Evolutionary conservation across 176 grass and related monocot species (phyloP).

Genomic region (Raddia distichophylla): DNA sequence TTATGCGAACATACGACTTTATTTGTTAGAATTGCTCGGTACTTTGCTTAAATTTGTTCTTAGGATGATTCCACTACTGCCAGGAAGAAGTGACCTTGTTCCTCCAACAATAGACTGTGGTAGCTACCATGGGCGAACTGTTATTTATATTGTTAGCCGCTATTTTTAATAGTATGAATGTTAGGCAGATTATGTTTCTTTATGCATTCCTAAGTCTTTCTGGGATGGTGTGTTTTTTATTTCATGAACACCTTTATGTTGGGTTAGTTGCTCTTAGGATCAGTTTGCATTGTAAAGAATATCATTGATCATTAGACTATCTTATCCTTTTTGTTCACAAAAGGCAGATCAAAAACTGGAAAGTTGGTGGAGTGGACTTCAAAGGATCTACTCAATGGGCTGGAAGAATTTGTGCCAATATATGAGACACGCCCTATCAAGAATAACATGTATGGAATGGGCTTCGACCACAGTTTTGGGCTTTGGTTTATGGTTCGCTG

Average conservation of each 20-base stretch:
- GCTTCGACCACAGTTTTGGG: conserved; percentile 93
- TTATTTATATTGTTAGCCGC: conserved; percentile 14
- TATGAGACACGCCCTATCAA: conserved; percentile 86
- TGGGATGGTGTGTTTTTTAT: not conserved
- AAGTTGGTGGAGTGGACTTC: conserved; percentile 71
- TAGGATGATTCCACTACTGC: not conserved
- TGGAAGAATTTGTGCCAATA: conserved; percentile 90
- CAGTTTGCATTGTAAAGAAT: not conserved
- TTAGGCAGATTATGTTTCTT: not conserved
- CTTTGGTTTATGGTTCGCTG: conserved; percentile 94
- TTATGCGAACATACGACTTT: not conserved
- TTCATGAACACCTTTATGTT: not conserved
- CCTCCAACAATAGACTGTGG: not conserved
- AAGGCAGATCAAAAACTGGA: conserved; percentile 91
- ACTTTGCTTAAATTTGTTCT: not conserved
- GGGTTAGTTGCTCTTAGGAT: not conserved
- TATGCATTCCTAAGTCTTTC: conserved; percentile 8
- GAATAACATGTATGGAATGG: conserved; percentile 93
- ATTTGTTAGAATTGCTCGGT: not conserved
- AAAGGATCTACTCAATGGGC: conserved; percentile 64
- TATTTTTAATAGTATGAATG: not conserved
- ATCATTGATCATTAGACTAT: conserved; percentile 22
- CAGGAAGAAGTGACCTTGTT: not conserved
- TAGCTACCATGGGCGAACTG: not conserved
- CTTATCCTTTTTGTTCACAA: conserved; percentile 53